These are phyloP conservation scores for Anthoceros angustus DNA, from an alignment of 225 moss, liverwort and hornwort species.

Conservation along the genomic window DNA sequence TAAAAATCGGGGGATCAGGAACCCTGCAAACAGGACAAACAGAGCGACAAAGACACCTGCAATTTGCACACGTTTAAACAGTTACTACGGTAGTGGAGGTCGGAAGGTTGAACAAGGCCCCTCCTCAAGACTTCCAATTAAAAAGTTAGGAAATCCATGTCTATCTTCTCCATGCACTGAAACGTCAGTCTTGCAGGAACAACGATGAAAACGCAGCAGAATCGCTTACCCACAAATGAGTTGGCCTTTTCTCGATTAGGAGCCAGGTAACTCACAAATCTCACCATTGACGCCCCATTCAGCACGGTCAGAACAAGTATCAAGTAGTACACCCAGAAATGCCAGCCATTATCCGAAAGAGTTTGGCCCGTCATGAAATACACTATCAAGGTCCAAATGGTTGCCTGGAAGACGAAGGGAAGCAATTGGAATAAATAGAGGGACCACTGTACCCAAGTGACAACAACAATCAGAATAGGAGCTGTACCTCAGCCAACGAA, in stretches of 20 bases:
- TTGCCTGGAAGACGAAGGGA: constrained; percentile 38
- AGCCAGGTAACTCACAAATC: constrained; percentile 52
- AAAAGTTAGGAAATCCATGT: not conserved
- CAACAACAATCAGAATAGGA: constrained; percentile 1
- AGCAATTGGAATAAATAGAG: not conserved
- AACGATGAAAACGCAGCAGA: not conserved
- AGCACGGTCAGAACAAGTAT: constrained; percentile 42
- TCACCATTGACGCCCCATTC: constrained; percentile 71
- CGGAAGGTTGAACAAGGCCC: too few relatives aligned
- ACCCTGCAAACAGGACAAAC: constrained; percentile 83
- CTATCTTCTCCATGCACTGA: not conserved
- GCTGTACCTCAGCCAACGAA: constrained; percentile 53
- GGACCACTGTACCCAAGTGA: not conserved
- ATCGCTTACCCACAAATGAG: constrained; percentile 35
- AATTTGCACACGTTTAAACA: constrained; percentile 5
- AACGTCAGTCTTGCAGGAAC: not conserved
- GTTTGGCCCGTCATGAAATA: constrained; percentile 56
- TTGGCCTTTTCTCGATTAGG: constrained; percentile 60
- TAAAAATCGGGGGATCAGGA: constrained; percentile 54
- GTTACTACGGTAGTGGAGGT: too few relatives aligned
- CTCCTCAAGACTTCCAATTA: too few relatives aligned
- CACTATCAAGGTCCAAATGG: constrained; percentile 47
- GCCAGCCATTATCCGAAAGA: constrained; percentile 52
- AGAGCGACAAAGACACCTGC: constrained; percentile 64
- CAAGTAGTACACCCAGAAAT: constrained; percentile 73